Base-by-base conservation (phyloP, 2,329 filamentous ascomycete species). In the Trichoderma atrobrunneum region DNA sequence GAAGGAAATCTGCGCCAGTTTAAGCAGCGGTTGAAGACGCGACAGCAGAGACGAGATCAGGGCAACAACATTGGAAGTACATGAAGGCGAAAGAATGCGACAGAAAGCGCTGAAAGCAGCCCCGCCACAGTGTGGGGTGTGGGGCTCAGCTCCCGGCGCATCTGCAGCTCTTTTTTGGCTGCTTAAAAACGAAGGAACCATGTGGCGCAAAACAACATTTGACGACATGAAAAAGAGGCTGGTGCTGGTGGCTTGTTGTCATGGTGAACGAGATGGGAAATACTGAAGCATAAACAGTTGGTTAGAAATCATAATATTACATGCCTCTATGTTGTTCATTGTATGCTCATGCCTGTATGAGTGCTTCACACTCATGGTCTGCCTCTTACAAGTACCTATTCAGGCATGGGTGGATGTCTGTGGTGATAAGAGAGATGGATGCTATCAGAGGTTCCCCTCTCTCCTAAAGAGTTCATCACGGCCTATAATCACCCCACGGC, bases 121-220 rank as follows among this genome's bases (percentile, higher is more conserved):
- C 70, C 70, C 70, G 70, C 70, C 70, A 72, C 70, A 72, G 43
- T 71, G 70, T 72, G 70, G 70, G 62, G 56, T 67, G 70, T 72
- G 70, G 70, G 70, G 54, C 70, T 51, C 61, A 68, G 57, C 67
- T 62, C 57, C 43, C 26, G 16, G 39, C 66, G 66, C 66, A 60
- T 59, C 67, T 70, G 67, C 67, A 70, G 39, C 39, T 12, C 67
- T 62, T 36, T 39, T 24, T 43, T 43, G 16, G n/a, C 21, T 24
- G n/a, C 7, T 11, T n/a, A 43, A 59, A 59, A 43, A 6, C 39
- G 30, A 61, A 61, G 67, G 67, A 70, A 70, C 67, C 57, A 24
- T 67, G 67, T 70, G 67, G 67, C 62, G 36, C 54, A 30, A 30
- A 3, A 43, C 39, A 43, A 43, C 26, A n/a, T n/a, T n/a, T n/a